Evolutionary conservation across 2,329 filamentous ascomycete genomes (phyloP), one percentile per base, ranked within the genome.

Genomic region (Kalaharituber pfeilii): DNA sequence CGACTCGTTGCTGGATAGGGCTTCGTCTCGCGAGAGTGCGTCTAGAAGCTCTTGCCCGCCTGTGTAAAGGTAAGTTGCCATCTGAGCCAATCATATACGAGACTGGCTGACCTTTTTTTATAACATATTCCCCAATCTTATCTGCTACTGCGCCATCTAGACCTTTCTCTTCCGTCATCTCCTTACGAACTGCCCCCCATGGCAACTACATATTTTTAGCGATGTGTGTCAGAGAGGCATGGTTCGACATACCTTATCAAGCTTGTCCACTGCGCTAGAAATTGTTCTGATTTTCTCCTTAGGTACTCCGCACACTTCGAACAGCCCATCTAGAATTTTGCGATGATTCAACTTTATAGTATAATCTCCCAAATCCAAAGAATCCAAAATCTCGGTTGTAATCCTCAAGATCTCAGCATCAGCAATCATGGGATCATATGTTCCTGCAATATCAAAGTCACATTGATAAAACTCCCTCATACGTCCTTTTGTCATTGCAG

Each of bases 391-490:
- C 67, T 95, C 87, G 63, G 79, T 80, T 50, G 85, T 78, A 61
- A 95, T 87, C 55, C 83, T 77, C 63, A 96, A 71, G 56, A 94
- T 82, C 71, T 95, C 88, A 33, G 87, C 84, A 66, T 95, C 89
- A 54, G 88, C 86, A 25, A 94, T 76, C 87, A 95, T 94, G 53
- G 85, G 71, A 67, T 94, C 89, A 71, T 86, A 93, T 42, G 72
- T 73, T 57, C 88, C 87, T 11, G 88, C 88, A 70, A 95, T 89
- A 67, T 95, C 88, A 66, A 95, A 93, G 70, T 96, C 89, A 72
- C 88, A 95, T 70, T 95, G 88, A 72, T 93, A 94, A 70, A 94
- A 94, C 70, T 95, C 89, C 65, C 89, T 79, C 83, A 94, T 91
- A 53, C 88, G 80, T 51, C 88, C 89, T 68, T 93, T 91, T 58